These are phyloP conservation scores for Starmerella sirachaensis DNA, from an alignment of 805 yeast genomes.

Conservation along the genomic window DNA sequence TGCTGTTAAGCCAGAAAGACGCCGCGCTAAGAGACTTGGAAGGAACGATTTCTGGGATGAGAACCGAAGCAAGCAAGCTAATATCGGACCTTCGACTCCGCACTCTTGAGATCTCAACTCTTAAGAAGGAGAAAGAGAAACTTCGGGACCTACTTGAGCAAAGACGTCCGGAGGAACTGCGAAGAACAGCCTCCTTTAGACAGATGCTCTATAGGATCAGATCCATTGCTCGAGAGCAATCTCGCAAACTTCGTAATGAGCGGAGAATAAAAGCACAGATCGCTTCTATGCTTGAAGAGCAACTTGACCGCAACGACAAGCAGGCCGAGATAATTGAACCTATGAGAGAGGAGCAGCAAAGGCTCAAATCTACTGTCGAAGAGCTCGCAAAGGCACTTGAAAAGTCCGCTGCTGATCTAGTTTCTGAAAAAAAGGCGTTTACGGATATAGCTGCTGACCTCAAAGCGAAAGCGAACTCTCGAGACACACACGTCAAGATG, in stretches of 20 bases:
- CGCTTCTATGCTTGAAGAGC: too few relatives aligned
- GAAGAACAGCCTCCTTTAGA: neutral
- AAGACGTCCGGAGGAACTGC: conserved; percentile 1
- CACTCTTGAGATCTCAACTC: neutral
- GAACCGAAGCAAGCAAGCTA: neutral
- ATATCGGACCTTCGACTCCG: neutral
- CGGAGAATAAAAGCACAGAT: too few relatives aligned
- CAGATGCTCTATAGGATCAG: neutral
- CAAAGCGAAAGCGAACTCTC: neutral
- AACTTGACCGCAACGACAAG: too few relatives aligned
- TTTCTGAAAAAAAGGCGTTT: neutral
- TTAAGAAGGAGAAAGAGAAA: conserved; percentile 2
- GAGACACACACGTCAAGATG: neutral
- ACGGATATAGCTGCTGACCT: conserved; percentile 1
- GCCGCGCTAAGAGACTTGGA: neutral
- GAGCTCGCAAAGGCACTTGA: neutral
- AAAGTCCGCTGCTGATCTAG: neutral
- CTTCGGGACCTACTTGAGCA: conserved; percentile 4
- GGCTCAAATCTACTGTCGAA: neutral
- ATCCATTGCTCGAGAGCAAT: neutral
- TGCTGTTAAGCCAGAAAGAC: too few relatives aligned
- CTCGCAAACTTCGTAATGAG: too few relatives aligned
- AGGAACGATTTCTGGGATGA: neutral
- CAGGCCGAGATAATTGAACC: neutral
- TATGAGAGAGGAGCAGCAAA: neutral